These are phyloP conservation scores for Volutella citrinella DNA, from an alignment of 2,329 filamentous ascomycete genomes.

Conservation along the genomic window DNA sequence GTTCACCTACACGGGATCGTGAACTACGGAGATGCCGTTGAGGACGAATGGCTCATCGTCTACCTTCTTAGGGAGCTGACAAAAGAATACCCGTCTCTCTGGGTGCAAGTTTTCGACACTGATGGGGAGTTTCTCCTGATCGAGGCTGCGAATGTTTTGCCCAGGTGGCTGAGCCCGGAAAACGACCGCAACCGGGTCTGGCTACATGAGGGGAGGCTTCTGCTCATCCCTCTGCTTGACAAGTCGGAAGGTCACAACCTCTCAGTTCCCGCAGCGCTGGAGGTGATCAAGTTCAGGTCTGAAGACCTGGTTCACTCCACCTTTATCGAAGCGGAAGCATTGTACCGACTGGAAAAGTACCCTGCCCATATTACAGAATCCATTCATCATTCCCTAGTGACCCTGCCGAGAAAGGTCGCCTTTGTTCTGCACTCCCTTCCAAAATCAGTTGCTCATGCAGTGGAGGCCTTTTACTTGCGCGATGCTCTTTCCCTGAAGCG, in stretches of 20 bases:
- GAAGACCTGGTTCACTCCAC: constrained; percentile 65
- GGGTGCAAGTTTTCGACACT: constrained; percentile 79
- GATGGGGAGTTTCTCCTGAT: constrained; percentile 96
- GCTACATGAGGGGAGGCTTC: constrained; percentile 75
- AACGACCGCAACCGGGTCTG: constrained; percentile 85
- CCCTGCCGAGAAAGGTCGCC: constrained; percentile 78
- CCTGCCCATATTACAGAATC: constrained; percentile 71
- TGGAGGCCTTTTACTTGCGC: constrained; percentile 89
- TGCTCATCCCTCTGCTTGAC: constrained; percentile 63
- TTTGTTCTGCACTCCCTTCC: constrained; percentile 74
- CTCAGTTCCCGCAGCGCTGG: constrained; percentile 61
- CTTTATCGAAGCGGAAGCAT: constrained; percentile 81
- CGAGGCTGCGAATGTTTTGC: constrained; percentile 84
- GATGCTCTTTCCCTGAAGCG: constrained; percentile 74
- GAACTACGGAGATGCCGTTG: constrained; percentile 89
- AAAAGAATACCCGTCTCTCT: constrained; percentile 67
- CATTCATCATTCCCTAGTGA: constrained; percentile 71
- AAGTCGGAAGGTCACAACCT: constrained; percentile 40
- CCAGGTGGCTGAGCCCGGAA: constrained; percentile 88
- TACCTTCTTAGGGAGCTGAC: constrained; percentile 83
- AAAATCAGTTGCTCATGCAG: constrained; percentile 73
- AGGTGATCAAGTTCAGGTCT: constrained; percentile 54
- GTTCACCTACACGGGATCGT: constrained; percentile 72
- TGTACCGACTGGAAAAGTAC: constrained; percentile 83
- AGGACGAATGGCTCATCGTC: constrained; percentile 97